Percentiles rank a stretch among this genome's conserved stretches.
These are phyloP conservation scores for Cymbidium sinense DNA, from an alignment of 106 monocot species.

Conservation along the genomic window DNA sequence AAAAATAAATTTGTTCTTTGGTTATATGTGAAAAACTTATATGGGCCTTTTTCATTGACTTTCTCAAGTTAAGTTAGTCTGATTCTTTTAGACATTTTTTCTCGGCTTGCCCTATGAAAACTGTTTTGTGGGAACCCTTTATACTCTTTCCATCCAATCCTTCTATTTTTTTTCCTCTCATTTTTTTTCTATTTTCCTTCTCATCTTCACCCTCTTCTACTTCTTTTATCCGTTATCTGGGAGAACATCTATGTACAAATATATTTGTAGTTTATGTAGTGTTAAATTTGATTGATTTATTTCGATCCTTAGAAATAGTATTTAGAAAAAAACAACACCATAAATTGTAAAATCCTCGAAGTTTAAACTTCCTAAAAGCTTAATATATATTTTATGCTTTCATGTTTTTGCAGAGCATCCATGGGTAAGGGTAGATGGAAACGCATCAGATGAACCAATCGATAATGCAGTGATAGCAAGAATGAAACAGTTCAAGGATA, in stretches of 20 bases:
- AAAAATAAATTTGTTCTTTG: too few species aligned
- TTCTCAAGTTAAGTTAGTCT: too few species aligned
- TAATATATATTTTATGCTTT: background rate
- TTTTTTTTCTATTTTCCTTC: too few species aligned
- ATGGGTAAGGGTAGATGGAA: slow-evolving; percentile 48
- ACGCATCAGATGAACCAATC: slow-evolving; percentile 41
- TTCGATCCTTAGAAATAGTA: background rate
- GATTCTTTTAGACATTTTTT: too few species aligned
- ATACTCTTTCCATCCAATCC: too few species aligned
- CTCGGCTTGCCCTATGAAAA: too few species aligned
- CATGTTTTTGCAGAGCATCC: slow-evolving; percentile 36
- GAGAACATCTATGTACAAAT: background rate
- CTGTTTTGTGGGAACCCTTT: too few species aligned
- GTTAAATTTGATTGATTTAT: background rate
- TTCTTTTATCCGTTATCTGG: too few species aligned
- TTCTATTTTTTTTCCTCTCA: too few species aligned
- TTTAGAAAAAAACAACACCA: background rate
- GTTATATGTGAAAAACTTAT: too few species aligned
- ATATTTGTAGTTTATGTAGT: background rate
- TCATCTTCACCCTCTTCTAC: too few species aligned
- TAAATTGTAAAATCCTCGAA: background rate
- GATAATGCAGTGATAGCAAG: slow-evolving; percentile 39
- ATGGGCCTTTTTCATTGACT: too few species aligned
- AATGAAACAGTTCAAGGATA: slow-evolving; percentile 56
- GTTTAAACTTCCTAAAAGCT: background rate